phyloP scores from a whole-genome alignment of 2,329 filamentous ascomycete genomes.

The Fusarium nelsonii region DNA sequence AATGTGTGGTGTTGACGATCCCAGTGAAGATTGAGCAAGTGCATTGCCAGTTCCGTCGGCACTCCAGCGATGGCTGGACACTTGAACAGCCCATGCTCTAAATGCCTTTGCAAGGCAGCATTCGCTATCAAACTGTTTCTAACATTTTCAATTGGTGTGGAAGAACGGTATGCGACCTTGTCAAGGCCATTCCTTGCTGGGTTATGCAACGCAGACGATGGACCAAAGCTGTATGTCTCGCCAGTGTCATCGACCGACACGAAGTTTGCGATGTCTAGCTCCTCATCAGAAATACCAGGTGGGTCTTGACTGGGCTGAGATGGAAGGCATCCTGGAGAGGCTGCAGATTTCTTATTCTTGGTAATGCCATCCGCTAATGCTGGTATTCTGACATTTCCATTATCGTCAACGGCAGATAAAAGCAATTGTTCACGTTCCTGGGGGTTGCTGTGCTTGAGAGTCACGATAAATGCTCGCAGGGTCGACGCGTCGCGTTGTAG shows the following conservation, averaged over 20 bases:
- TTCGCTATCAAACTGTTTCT: conserved; percentile 17
- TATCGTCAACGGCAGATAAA: neutral
- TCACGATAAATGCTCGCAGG: conserved; percentile 1
- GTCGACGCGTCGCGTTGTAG: conserved; percentile 5
- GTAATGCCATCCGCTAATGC: neutral
- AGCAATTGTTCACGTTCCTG: conserved; percentile 7
- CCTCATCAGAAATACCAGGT: conserved; percentile 4
- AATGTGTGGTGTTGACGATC: conserved; percentile 27
- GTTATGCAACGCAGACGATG: conserved; percentile 15
- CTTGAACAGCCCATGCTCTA: neutral
- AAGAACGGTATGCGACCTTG: neutral
- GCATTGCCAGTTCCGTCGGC: conserved; percentile 11
- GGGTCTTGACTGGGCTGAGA: neutral
- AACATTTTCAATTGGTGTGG: neutral
- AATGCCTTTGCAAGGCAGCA: conserved; percentile 9
- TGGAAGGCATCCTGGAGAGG: neutral
- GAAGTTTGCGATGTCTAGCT: conserved; percentile 6
- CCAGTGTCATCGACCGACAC: conserved; percentile 16
- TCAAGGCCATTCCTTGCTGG: neutral
- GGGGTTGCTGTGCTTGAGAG: neutral
- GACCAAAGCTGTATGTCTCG: conserved; percentile 15
- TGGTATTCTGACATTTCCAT: neutral
- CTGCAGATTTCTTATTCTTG: neutral
- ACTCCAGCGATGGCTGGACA: neutral
- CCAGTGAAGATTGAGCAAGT: conserved; percentile 24